Base-by-base conservation (phyloP, 257 asterid genomes). In the Solanum dulcamara region DNA sequence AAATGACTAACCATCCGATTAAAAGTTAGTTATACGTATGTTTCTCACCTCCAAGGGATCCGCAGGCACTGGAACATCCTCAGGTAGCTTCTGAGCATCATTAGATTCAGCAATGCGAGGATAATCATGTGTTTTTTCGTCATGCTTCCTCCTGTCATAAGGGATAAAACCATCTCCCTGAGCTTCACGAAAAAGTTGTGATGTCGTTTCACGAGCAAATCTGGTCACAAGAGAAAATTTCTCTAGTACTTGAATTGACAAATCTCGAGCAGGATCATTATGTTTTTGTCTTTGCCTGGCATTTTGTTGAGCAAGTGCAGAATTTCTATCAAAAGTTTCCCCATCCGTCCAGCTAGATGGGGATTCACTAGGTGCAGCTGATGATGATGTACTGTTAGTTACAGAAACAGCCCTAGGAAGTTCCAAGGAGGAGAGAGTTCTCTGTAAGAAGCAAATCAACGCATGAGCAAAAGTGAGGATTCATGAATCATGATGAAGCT, bases 191-290 rank as follows among this genome's bases (percentile, higher is more conserved):
- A 97, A 95, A 80, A 97, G 91, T 89, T 97, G 99, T 81, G 98
- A 95, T 88, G 99, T 97, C 79, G 99, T 93, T 94, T 97, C 99
- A 84, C 99, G 99, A 85, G 99, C 99, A 92, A 97, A 94, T 89
- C 96, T 89, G 48, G 99, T 97, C 84, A 95, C 99, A 86, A 95
- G 98, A 40, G 99, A 97, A 86, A 95, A 97, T 89, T 95, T 97
- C 90, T 97, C 99, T 89, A 97, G 87, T 20, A 97, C 99, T 84
- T 95, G 96, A 85, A 97, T 93, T 70, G 98, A 94, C 86, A 97
- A 88, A 86, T 97, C 99, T 75, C 95, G 93, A 68, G 83, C 83
- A 46, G 99, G 98, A 92, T 97, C 99, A 86, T 92, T 90, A 89
- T 83, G 87, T 90, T 92, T 96, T 67, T 90, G 95, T 90, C 88